phyloP scores from a whole-genome alignment of 768 basidiomycete genomes.

The Mycena polygramma region DNA sequence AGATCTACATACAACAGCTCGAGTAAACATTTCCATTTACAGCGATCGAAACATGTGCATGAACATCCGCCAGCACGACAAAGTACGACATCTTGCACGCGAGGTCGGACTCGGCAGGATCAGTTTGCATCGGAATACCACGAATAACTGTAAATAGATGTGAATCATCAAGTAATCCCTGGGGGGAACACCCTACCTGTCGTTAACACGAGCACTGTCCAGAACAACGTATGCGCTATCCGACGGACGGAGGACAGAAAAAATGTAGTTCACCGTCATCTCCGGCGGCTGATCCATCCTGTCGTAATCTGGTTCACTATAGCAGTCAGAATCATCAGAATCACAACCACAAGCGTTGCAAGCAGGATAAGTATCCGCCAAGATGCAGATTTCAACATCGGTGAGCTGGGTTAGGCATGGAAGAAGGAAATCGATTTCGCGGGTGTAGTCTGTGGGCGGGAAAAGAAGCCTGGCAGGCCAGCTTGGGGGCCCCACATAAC shows the following conservation, averaged over 20 bases:
- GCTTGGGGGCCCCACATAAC: not conserved
- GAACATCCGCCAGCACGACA: no score
- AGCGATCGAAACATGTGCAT: no score
- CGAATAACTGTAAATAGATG: not conserved
- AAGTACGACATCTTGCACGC: not conserved
- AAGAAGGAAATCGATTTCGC: not conserved
- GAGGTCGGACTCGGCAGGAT: not conserved
- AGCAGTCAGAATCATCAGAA: not conserved
- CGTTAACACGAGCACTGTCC: not conserved
- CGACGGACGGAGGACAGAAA: not conserved
- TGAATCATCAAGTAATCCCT: not conserved
- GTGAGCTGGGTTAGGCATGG: slow-evolving; percentile 9
- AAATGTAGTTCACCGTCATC: not conserved
- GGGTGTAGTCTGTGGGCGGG: not conserved
- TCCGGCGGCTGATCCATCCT: not conserved
- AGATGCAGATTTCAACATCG: slow-evolving; percentile 6
- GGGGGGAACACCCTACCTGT: not conserved
- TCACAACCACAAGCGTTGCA: not conserved
- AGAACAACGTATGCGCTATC: slow-evolving; percentile 3
- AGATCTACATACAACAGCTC: no score
- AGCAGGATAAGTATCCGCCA: slow-evolving; percentile 3
- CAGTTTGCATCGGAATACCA: not conserved
- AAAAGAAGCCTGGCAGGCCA: slow-evolving; percentile 2
- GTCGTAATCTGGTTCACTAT: not conserved
- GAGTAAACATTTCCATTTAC: no score